These are phyloP conservation scores for Adenanthera pavonina DNA, from an alignment of 306 rosid genomes.

Conservation along the genomic window DNA sequence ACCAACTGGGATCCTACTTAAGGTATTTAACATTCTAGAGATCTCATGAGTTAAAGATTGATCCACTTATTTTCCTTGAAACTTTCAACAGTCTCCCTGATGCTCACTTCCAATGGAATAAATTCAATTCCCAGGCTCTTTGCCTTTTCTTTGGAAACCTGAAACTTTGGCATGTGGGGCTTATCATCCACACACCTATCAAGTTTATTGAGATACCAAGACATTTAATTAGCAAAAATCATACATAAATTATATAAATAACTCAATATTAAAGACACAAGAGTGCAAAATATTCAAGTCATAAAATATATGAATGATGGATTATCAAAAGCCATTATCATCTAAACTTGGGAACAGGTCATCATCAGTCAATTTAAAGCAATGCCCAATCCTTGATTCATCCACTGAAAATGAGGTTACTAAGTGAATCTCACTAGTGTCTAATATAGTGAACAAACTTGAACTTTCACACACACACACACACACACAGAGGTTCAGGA, in stretches of 20 bases:
- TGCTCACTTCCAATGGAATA: background rate
- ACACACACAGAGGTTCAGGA: too few species aligned
- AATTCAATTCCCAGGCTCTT: background rate
- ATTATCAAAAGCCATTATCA: background rate
- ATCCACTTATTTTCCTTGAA: background rate
- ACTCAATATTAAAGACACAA: background rate
- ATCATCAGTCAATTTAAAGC: background rate
- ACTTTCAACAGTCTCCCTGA: background rate
- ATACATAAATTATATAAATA: background rate
- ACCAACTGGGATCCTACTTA: too few species aligned
- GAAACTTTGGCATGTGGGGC: background rate
- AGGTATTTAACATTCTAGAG: too few species aligned
- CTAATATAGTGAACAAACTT: too few species aligned
- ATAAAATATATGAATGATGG: background rate
- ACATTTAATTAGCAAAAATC: background rate
- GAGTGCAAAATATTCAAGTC: background rate
- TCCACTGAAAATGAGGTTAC: too few species aligned
- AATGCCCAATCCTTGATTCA: background rate
- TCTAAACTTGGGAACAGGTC: background rate
- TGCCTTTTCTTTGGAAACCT: slow-evolving; percentile 7
- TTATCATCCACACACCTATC: background rate
- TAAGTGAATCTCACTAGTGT: background rate
- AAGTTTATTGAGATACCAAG: background rate
- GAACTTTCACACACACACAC: too few species aligned
- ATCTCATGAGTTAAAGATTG: background rate